Base-by-base conservation (phyloP, 306 rosid species). In the Malus asiatica region DNA sequence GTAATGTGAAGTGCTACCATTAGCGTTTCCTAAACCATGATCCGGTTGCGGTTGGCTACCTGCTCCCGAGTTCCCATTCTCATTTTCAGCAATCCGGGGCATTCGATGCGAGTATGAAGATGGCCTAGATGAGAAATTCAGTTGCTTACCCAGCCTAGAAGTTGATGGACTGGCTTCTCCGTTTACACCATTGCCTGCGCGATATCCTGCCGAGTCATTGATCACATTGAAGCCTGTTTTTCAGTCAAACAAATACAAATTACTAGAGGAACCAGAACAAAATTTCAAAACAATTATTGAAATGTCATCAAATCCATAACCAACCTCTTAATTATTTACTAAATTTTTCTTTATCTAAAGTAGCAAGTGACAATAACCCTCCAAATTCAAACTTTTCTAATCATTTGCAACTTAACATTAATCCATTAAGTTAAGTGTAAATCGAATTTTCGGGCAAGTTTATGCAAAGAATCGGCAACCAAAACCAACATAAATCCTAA, bases 1-100 rank as follows among this genome's bases (percentile, higher is more conserved):
- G 67, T 71, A 82, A 70, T 52, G 72, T 30, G 73, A 83, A 27
- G 78, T 71, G 59, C 66, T 66, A n/a, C 79, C 40, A 73, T 59
- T 84, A 52, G 61, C 81, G 83, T 86, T 81, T 61, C 75, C 84
- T 23, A 77, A 45, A 63, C 76, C 63, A 27, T 77, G 82, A 58
- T 73, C 80, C 8, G 20, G 55, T 33, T 67, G 84, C 2, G 25
- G 4, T 25, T 51, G 86, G 81, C 77, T 70, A 73, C 66, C 57
- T 20, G 51, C 74, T 74, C 79, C 87, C 35, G 77, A 29, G 69
- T 40, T 79, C 77, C 80, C 87, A 68, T 68, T 80, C 84, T 80
- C 89, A 69, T 70, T 81, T 76, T 93, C 96, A 59, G 86, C 80
- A 27, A 93, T 91, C 67, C 66, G 79, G 62, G 91, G 91, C 91